Base-by-base conservation (phyloP, 1,284 basidiomycete genomes). In the Ceratorhiza oryzae-sativae region DNA sequence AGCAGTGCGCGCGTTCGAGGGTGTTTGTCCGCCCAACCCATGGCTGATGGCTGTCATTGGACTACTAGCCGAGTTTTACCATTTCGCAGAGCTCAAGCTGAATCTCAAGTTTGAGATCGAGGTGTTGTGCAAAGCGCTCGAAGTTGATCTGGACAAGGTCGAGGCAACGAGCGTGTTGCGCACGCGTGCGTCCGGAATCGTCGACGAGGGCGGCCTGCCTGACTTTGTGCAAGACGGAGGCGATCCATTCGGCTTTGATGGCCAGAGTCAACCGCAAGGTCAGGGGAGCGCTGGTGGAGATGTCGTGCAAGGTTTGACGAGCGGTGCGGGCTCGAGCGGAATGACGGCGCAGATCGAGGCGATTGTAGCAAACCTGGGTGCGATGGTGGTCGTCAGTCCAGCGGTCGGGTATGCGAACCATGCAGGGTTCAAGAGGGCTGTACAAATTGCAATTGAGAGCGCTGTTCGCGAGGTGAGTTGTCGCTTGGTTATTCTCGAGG, bases 61-160 rank as follows among this genome's bases (percentile, higher is more conserved):
- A 75, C 85, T 99, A 30, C 87, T 99, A 60, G 94, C 91, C 48
- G 97, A 99, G 81, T 86, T 99, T 23, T 99, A 99, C 81, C 94
- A 97, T 79, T 97, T 91, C 77, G 97, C 95, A 2, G 96, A 99
- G 77, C 86, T 99, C 74, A 97, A 98, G 82, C 85, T 99, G 73
- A 98, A 98, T 80, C 86, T 97, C 80, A 99, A 98, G 81, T 99
- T 99, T 78, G 97, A 99, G 82, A 99, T 99, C 75, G 97, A 99
- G 81, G 91, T 98, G 36, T 84, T 99, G 9, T 99, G 97, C 86
- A 97, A 95, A 81, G 88, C 89, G 51, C 87, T 99, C 39, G 90
- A 92, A 39, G 88, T 99, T 75, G 91, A 97, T 78, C 86, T 99
- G 53, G 93, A 93, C 79, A 82, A 90, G 12, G 85, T 99, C 51